Evolutionary conservation across 208 protist species (phyloP).

Genomic region (Leishmania martiniquensis): DNA sequence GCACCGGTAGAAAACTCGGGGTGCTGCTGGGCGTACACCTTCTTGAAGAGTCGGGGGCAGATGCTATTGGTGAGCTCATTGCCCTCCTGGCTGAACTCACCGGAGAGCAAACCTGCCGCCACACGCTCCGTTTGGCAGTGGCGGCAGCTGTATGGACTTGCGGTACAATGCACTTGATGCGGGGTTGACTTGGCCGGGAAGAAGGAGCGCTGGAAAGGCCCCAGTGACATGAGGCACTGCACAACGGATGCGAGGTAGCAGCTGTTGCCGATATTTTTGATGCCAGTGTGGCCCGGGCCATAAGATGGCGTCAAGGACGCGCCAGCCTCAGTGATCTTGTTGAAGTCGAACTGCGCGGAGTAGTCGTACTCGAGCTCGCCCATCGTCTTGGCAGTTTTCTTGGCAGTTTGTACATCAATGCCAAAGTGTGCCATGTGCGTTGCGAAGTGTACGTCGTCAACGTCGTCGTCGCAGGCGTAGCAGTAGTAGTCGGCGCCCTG

Average conservation of each 20-base stretch:
- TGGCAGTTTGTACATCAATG: constrained; percentile 91
- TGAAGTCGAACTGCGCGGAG: constrained; percentile 95
- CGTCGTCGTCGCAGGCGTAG: constrained; percentile 96
- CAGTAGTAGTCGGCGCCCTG: constrained; percentile 93
- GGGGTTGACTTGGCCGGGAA: constrained; percentile 41
- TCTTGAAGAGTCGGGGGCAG: constrained; percentile 94
- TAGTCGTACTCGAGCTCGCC: constrained; percentile 97
- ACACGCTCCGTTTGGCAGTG: constrained; percentile 94
- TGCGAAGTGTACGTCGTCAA: constrained; percentile 93
- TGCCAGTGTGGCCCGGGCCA: constrained; percentile 94
- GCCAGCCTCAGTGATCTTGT: constrained; percentile 90
- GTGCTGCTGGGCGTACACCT: constrained; percentile 92
- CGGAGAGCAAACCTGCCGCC: constrained; percentile 90
- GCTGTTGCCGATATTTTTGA: constrained; percentile 98
- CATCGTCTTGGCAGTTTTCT: constrained; percentile 97
- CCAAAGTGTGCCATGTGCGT: constrained; percentile 96
- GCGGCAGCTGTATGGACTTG: constrained; percentile 71
- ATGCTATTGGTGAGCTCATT: constrained; percentile 75
- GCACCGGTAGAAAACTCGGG: constrained; percentile 94
- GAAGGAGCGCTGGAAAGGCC: constrained; percentile 81
- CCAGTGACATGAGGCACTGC: constrained; percentile 93
- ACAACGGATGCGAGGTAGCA: constrained; percentile 97
- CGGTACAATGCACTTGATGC: constrained; percentile 58
- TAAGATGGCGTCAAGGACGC: constrained; percentile 84
- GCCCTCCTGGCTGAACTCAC: constrained; percentile 87